Conservation (phyloP, 768 basidiomycete genomes). For the Leccinum boreale region DNA sequence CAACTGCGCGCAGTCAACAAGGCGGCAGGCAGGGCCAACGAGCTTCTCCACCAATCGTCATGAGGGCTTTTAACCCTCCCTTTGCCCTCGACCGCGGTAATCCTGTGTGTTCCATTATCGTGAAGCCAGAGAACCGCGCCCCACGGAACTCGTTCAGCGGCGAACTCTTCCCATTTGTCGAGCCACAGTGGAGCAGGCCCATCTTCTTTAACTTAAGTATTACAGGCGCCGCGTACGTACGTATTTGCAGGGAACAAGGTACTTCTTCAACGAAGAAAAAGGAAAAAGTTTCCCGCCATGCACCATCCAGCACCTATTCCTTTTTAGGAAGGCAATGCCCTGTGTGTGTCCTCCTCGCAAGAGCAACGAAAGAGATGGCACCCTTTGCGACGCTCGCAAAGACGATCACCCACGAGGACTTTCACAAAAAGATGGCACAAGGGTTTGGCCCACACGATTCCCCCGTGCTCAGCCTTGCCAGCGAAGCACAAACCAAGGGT, state of each 20-base stretch:
- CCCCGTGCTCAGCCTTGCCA: slow-evolving; percentile 48
- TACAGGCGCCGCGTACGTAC: too few relatives aligned
- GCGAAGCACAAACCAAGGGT: slow-evolving; percentile 56
- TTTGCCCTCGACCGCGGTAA: slow-evolving; percentile 28
- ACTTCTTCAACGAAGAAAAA: background rate
- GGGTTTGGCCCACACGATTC: slow-evolving; percentile 35
- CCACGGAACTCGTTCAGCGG: slow-evolving; percentile 11
- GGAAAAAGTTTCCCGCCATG: background rate
- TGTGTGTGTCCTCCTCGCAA: too few relatives aligned
- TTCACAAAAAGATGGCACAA: slow-evolving; percentile 29
- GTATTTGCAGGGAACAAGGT: background rate
- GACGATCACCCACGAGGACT: slow-evolving; percentile 35
- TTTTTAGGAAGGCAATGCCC: too few relatives aligned
- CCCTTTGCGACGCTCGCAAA: slow-evolving; percentile 29
- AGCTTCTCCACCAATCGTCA: slow-evolving; percentile 24
- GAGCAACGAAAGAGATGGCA: slow-evolving; percentile 21
- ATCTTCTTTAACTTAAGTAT: too few relatives aligned
- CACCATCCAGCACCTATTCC: background rate
- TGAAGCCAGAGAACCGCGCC: slow-evolving; percentile 19
- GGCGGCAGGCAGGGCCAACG: background rate
- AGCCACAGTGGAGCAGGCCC: slow-evolving; percentile 15
- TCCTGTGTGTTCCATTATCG: slow-evolving; percentile 30
- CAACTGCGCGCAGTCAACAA: slow-evolving; percentile 13
- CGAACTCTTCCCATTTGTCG: slow-evolving; percentile 15
- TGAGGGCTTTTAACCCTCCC: background rate